Percentiles rank a stretch among this genome's conserved stretches.
These are phyloP conservation scores for Bauhinia variegata DNA, from an alignment of 306 rosid species.

Conservation along the genomic window DNA sequence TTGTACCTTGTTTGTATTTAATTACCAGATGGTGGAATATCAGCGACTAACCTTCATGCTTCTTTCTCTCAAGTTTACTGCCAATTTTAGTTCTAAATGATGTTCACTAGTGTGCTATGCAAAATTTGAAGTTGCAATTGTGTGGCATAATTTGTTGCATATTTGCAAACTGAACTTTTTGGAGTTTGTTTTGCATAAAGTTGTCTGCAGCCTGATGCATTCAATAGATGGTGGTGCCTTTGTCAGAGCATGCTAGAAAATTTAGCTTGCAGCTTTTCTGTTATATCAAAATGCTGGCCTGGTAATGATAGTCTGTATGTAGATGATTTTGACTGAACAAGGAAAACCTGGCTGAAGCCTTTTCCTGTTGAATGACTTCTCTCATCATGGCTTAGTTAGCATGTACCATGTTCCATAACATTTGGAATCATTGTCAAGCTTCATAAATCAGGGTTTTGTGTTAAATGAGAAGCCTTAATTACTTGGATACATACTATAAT, in stretches of 20 bases:
- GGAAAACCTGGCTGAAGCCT: conserved; percentile 8
- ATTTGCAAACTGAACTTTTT: conserved; percentile 16
- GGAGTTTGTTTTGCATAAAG: background rate
- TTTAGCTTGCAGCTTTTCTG: background rate
- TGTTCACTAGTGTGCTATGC: background rate
- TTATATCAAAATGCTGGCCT: background rate
- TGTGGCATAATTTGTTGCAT: conserved; percentile 3
- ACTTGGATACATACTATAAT: background rate
- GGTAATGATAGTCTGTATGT: conserved; percentile 8
- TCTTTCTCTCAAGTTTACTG: background rate
- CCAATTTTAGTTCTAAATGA: conserved; percentile 14
- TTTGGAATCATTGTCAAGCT: conserved; percentile 11
- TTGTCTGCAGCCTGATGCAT: conserved; percentile 7
- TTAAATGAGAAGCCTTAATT: conserved; percentile 11
- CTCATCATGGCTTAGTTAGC: background rate
- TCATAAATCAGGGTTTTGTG: background rate
- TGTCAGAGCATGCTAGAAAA: background rate
- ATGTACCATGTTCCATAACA: conserved; percentile 12
- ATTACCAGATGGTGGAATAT: conserved; percentile 14
- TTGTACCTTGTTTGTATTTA: background rate
- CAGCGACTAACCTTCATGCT: background rate
- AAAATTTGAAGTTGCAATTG: background rate
- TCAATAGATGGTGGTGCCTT: background rate
- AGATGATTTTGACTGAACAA: conserved; percentile 2
- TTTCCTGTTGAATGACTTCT: background rate